phyloP scores from a whole-genome alignment of 805 yeast genomes.

The Zygosaccharomyces siamensis region DNA sequence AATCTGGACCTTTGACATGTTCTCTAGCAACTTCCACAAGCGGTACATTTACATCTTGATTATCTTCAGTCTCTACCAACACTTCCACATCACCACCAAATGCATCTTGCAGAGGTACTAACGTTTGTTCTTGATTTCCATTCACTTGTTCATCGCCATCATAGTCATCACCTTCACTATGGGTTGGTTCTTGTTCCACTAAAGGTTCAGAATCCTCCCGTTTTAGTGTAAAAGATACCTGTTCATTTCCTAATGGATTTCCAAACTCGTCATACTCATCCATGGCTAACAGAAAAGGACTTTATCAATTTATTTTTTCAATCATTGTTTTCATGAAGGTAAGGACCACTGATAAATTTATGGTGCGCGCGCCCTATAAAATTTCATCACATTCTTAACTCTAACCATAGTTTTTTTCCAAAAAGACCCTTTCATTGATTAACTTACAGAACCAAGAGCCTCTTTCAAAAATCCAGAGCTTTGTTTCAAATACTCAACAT shows the following conservation, averaged over 20 bases:
- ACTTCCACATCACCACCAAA: conserved; percentile 65
- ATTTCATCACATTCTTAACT: not conserved
- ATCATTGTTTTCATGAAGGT: not conserved
- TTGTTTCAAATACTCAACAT: not conserved
- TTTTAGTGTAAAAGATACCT: not conserved
- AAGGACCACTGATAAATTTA: not conserved
- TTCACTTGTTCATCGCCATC: not conserved
- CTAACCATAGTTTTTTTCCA: not conserved
- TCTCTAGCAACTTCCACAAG: conserved; percentile 50
- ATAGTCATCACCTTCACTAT: not conserved
- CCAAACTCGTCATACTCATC: conserved; percentile 60
- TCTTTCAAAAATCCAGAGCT: not conserved
- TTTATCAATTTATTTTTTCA: conserved; percentile 3
- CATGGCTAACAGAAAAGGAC: conserved; percentile 41
- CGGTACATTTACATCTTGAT: conserved; percentile 55
- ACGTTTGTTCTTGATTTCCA: not conserved
- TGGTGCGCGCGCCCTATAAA: conserved; percentile 4
- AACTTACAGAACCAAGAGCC: not conserved
- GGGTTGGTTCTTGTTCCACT: not conserved
- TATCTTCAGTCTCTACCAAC: conserved; percentile 49
- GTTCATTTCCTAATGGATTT: conserved; percentile 18
- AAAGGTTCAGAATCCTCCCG: conserved; percentile 2
- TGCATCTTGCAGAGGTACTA: conserved; percentile 30
- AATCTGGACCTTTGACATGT: conserved; percentile 32
- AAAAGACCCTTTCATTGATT: not conserved